phyloP scores from a whole-genome alignment of 768 basidiomycete genomes.

The Boletus coccyginus region DNA sequence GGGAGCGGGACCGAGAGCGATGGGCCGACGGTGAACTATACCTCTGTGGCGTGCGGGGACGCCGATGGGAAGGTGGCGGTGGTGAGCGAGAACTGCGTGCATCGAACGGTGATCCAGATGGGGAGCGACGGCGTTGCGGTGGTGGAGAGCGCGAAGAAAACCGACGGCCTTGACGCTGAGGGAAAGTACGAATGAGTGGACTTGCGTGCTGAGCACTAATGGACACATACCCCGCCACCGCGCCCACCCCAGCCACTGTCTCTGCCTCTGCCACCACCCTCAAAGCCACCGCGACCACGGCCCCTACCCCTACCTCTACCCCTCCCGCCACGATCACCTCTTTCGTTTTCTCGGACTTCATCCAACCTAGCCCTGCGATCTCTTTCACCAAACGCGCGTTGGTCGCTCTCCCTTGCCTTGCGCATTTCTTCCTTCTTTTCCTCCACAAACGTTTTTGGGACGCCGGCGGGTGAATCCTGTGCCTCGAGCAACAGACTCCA shows the following conservation, averaged over 20 bases:
- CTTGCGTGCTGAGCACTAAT: background rate
- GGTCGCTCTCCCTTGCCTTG: constrained; percentile 60
- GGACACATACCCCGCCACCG: constrained; percentile 47
- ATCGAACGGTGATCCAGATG: constrained; percentile 36
- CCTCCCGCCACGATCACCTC: constrained; percentile 44
- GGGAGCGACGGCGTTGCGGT: constrained; percentile 48
- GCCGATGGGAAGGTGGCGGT: constrained; percentile 31
- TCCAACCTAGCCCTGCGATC: constrained; percentile 68
- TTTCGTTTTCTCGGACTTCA: constrained; percentile 63
- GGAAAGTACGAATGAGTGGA: constrained; percentile 10
- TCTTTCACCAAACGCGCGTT: constrained; percentile 63
- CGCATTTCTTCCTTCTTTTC: constrained; percentile 91
- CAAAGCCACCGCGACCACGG: constrained; percentile 47
- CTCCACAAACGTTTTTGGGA: constrained; percentile 87
- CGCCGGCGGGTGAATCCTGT: constrained; percentile 82
- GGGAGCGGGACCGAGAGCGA: constrained; percentile 37
- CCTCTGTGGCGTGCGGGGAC: constrained; percentile 37
- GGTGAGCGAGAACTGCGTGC: constrained; percentile 39
- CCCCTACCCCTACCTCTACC: constrained; percentile 62
- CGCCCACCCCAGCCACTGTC: constrained; percentile 69
- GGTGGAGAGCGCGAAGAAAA: constrained; percentile 43
- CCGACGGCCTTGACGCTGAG: constrained; percentile 45
- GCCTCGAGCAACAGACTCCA: constrained; percentile 95
- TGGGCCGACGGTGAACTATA: constrained; percentile 36
- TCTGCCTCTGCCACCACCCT: constrained; percentile 47